Percentiles rank a stretch among this genome's conserved stretches.
These are phyloP conservation scores for Auxenochlorella pyrenoidosa DNA, from an alignment of 139 green algal species.

Conservation along the genomic window DNA sequence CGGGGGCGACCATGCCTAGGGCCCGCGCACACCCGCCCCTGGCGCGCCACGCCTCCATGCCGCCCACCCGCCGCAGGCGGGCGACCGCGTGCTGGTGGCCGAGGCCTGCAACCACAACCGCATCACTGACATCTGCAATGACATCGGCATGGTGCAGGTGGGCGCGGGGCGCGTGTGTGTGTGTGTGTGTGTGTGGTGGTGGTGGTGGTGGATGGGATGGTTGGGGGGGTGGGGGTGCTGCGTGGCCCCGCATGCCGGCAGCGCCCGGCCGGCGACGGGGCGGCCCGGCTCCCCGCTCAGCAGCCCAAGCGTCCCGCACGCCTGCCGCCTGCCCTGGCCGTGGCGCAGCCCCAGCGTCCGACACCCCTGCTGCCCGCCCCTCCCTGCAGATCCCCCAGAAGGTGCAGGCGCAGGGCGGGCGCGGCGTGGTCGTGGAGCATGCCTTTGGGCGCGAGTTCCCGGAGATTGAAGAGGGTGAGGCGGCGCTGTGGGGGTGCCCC, in stretches of 20 bases:
- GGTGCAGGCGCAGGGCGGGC: constrained; percentile 40
- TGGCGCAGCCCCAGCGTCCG: too few relatives aligned
- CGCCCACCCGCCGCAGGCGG: not conserved
- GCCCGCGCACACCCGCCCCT: too few relatives aligned
- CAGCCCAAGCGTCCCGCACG: too few relatives aligned
- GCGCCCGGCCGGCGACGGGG: too few relatives aligned
- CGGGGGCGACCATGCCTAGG: too few relatives aligned
- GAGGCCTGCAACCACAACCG: constrained; percentile 82
- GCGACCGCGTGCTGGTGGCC: constrained; percentile 61
- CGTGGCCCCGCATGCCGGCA: too few relatives aligned
- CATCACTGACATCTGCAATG: constrained; percentile 73
- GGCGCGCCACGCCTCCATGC: not conserved
- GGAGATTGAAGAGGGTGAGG: constrained; percentile 33
- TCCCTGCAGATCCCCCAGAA: constrained; percentile 49
- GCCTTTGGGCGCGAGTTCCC: constrained; percentile 59
- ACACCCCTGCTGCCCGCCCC: not conserved
- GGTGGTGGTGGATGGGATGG: not conserved
- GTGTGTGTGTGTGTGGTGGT: too few relatives aligned
- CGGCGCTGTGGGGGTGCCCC: too few relatives aligned
- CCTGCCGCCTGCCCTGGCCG: too few relatives aligned
- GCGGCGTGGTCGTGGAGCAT: constrained; percentile 56
- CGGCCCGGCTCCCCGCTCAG: too few relatives aligned
- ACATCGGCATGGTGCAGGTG: constrained; percentile 73
- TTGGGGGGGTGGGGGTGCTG: too few relatives aligned
- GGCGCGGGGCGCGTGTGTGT: too few relatives aligned